Evolutionary conservation across 805 yeast species (phyloP).

Genomic region (Blastobotrys muscicola): DNA sequence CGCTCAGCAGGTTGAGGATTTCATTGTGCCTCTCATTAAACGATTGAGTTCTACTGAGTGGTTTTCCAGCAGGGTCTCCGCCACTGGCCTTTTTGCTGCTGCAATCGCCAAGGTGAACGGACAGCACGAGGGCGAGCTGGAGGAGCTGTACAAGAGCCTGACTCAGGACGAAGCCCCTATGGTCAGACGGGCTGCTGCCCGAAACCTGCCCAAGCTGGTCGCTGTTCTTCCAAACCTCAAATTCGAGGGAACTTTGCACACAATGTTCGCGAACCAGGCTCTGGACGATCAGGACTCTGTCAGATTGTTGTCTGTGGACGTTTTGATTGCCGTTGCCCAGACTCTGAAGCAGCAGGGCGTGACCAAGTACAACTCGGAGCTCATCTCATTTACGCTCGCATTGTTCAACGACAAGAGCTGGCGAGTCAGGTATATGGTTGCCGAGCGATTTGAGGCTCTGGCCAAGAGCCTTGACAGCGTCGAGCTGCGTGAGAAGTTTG

Average conservation of each 20-base stretch:
- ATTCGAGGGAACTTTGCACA: conserved; percentile 52
- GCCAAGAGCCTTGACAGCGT: conserved; percentile 54
- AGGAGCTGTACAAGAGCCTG: conserved; percentile 58
- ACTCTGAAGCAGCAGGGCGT: conserved; percentile 19
- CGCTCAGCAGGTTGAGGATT: conserved; percentile 51
- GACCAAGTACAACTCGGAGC: conserved; percentile 17
- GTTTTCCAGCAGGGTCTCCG: conserved; percentile 88
- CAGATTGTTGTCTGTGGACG: conserved; percentile 80
- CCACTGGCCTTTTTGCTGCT: conserved; percentile 77
- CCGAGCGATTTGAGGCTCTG: conserved; percentile 78
- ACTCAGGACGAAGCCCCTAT: conserved; percentile 91
- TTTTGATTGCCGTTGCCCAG: conserved; percentile 65
- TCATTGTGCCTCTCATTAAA: conserved; percentile 67
- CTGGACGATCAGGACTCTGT: conserved; percentile 93
- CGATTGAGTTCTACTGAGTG: conserved; percentile 80
- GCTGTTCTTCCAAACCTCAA: conserved; percentile 37
- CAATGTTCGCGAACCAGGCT: conserved; percentile 70
- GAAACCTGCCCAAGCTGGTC: conserved; percentile 66
- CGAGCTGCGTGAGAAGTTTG: conserved; percentile 45
- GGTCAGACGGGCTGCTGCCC: conserved; percentile 94
- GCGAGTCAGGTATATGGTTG: conserved; percentile 98
- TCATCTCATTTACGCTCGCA: conserved; percentile 43
- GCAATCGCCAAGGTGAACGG: conserved; percentile 33
- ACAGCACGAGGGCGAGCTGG: conserved; percentile 43
- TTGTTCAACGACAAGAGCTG: conserved; percentile 85